These are phyloP conservation scores for Penicillium sp. DNA, from an alignment of 2,329 filamentous ascomycete genomes.

Conservation along the genomic window DNA sequence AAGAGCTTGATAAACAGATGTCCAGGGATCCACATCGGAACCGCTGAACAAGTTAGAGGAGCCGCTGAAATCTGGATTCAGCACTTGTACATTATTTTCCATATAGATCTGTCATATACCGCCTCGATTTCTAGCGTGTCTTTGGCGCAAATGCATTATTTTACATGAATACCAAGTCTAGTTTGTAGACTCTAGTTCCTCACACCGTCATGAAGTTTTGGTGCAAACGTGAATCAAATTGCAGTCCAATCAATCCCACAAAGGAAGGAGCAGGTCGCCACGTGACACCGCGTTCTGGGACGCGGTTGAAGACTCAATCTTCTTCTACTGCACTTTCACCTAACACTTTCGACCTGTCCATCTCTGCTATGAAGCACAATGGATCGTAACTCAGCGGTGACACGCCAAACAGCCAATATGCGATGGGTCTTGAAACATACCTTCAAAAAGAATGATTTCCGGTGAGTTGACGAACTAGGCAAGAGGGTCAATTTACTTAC, in stretches of 20 bases:
- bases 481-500: neutral
- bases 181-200: neutral
- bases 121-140: slow-evolving; percentile 17
- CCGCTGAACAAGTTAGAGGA: slow-evolving; percentile 10
- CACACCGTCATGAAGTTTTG: neutral
- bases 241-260: neutral
- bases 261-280: slow-evolving; percentile 15
- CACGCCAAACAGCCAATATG: slow-evolving; percentile 54
- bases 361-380: slow-evolving; percentile 28
- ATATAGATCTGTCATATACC: slow-evolving; percentile 22
- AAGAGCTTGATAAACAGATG: slow-evolving; percentile 39
- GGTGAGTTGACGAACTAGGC: slow-evolving; percentile 47
- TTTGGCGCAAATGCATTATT: slow-evolving; percentile 4
- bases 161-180: neutral
- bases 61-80: slow-evolving; percentile 1
- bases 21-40: slow-evolving; percentile 16
- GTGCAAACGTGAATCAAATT: neutral
- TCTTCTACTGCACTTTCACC: neutral
- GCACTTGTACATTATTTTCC: slow-evolving; percentile 31
- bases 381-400: slow-evolving; percentile 25
- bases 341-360: neutral
- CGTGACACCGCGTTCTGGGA: slow-evolving; percentile 27
- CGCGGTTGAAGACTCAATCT: neutral
- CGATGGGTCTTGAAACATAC: slow-evolving; percentile 71
- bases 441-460: slow-evolving; percentile 71